phyloP scores from a whole-genome alignment of 1,284 basidiomycete species.

The Papiliotrema terrestris region DNA sequence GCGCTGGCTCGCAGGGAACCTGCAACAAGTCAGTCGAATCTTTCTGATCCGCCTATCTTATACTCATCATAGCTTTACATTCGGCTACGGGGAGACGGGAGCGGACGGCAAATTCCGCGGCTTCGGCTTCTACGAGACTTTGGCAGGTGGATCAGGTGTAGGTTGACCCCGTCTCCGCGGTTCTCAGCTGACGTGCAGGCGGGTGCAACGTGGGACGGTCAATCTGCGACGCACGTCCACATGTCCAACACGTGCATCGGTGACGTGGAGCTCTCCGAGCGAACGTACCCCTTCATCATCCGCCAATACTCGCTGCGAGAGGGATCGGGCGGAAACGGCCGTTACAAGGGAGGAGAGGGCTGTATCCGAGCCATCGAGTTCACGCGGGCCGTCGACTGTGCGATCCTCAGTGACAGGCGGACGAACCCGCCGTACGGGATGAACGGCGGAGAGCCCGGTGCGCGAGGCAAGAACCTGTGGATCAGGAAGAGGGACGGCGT shows the following conservation, averaged over 20 bases:
- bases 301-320: constrained; percentile 72
- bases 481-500: not conserved
- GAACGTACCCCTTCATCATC: constrained; percentile 71
- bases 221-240: constrained; percentile 53
- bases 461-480: constrained; percentile 3
- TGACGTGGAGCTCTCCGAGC: constrained; percentile 57
- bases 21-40: no score
- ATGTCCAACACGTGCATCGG: constrained; percentile 84
- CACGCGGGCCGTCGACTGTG: not conserved
- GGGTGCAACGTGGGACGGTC: constrained; percentile 84
- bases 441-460: constrained; percentile 2
- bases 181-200: no score
- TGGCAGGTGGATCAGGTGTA: no score
- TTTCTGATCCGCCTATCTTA: no score
- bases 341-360: constrained; percentile 79
- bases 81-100: no score
- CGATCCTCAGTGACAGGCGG: constrained; percentile 1
- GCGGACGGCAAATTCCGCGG: no score
- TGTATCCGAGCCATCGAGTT: not conserved
- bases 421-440: constrained; percentile 1
- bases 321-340: constrained; percentile 72
- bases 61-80: no score
- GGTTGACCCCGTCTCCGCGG: no score
- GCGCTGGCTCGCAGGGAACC: constrained; percentile 62
- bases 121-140: no score